Evolutionary conservation across 2,329 filamentous ascomycete genomes (phyloP).

Genomic region (Arthrobotrys sinensis): DNA sequence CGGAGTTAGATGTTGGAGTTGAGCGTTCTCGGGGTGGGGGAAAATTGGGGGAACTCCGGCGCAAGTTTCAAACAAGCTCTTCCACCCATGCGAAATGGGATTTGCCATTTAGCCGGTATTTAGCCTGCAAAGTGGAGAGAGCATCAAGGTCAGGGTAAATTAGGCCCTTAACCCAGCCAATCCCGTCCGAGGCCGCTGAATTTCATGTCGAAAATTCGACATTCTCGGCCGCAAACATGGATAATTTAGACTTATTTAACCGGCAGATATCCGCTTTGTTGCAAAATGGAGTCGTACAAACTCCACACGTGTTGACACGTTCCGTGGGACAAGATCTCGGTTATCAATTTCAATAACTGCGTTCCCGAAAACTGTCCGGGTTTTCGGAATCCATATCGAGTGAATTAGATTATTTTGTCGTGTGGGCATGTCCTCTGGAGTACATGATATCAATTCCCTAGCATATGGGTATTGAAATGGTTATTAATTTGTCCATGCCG

Average conservation of each 20-base stretch:
- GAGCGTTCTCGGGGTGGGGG: slow-evolving; percentile 21
- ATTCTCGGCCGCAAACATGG: background rate
- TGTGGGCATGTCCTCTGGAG: background rate
- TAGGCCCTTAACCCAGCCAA: background rate
- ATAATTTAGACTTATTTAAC: slow-evolving; percentile 38
- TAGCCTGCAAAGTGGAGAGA: slow-evolving; percentile 41
- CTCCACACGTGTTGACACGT: slow-evolving; percentile 32
- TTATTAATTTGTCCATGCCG: no score
- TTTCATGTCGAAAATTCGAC: background rate
- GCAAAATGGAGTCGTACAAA: slow-evolving; percentile 30
- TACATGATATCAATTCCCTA: background rate
- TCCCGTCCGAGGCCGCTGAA: background rate
- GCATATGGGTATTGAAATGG: no score
- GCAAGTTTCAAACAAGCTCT: slow-evolving; percentile 29
- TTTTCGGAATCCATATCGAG: background rate
- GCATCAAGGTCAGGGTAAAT: background rate
- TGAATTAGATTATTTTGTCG: background rate
- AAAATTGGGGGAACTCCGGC: slow-evolving; percentile 43
- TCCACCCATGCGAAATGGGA: slow-evolving; percentile 16
- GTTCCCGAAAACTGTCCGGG: slow-evolving; percentile 8
- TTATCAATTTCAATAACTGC: slow-evolving; percentile 20
- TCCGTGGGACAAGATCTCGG: slow-evolving; percentile 22
- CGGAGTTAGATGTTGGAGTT: background rate
- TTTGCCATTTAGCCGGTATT: slow-evolving; percentile 36
- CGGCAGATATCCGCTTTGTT: slow-evolving; percentile 22